Evolutionary conservation across 2,329 filamentous ascomycete genomes (phyloP).

Genomic region (Diaporthe eres): DNA sequence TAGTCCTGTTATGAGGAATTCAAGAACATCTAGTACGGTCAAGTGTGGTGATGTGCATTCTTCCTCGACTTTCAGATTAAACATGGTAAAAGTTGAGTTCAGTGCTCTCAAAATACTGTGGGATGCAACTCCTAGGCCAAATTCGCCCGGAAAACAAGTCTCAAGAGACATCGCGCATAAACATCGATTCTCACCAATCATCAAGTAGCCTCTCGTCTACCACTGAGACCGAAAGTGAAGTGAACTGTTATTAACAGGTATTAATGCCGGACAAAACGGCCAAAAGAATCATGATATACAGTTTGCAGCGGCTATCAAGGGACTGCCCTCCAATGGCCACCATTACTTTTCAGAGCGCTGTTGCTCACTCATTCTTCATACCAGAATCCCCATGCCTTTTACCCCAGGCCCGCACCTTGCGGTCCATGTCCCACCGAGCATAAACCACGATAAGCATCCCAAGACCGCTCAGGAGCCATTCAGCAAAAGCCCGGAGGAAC

Average conservation of each 20-base stretch:
- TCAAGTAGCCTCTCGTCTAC: not conserved
- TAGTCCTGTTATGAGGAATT: not conserved
- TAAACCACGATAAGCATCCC: slow-evolving; percentile 54
- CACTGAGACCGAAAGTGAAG: not conserved
- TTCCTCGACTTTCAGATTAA: not conserved
- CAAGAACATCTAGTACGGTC: not conserved
- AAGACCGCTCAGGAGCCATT: slow-evolving; percentile 54
- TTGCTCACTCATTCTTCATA: slow-evolving; percentile 9
- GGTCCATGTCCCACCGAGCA: slow-evolving; percentile 55
- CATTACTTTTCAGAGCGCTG: not conserved
- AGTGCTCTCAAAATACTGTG: not conserved
- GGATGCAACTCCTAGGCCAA: not conserved
- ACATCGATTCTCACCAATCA: not conserved
- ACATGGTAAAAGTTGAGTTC: not conserved
- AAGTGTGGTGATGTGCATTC: not conserved
- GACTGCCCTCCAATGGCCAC: not conserved
- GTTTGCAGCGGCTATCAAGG: not conserved
- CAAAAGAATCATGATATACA: not conserved
- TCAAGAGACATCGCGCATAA: not conserved
- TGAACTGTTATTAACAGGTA: not conserved
- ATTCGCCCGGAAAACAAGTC: not conserved
- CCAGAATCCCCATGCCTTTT: slow-evolving; percentile 47
- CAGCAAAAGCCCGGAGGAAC: slow-evolving; percentile 48
- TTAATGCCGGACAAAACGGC: not conserved
- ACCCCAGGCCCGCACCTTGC: slow-evolving; percentile 53